phyloP scores from a whole-genome alignment of 768 basidiomycete species.

The Candolleomyces aberdarensis region DNA sequence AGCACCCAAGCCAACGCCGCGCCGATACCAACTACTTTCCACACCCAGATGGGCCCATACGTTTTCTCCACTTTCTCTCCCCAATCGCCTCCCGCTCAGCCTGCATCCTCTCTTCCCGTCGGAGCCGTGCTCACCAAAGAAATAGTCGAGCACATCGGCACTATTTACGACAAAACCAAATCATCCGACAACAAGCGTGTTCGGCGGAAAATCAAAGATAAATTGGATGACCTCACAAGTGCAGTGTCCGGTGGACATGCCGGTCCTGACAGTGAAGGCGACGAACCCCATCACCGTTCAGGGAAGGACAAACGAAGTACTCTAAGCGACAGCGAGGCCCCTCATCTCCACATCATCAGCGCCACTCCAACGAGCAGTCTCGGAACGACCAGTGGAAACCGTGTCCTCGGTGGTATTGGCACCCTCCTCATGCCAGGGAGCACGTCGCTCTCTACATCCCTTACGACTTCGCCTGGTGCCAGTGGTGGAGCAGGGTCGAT shows the following conservation, averaged over 20 bases:
- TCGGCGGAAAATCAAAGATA: conserved; percentile 58
- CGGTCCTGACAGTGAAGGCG: conserved; percentile 24
- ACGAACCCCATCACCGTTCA: conserved; percentile 11
- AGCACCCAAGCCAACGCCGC: conserved; percentile 15
- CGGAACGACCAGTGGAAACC: neutral
- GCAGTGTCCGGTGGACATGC: conserved; percentile 6
- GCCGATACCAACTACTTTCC: conserved; percentile 13
- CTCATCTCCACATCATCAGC: neutral
- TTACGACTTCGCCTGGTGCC: conserved; percentile 9
- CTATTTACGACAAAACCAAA: conserved; percentile 40
- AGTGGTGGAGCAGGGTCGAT: conserved; percentile 37
- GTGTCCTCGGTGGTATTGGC: conserved; percentile 27
- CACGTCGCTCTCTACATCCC: neutral
- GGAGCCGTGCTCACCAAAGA: conserved; percentile 28
- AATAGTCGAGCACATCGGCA: conserved; percentile 43
- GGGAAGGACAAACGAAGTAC: conserved; percentile 7
- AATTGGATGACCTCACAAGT: conserved; percentile 48
- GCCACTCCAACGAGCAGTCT: neutral
- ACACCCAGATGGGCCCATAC: neutral
- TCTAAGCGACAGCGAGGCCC: conserved; percentile 21
- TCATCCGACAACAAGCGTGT: conserved; percentile 39
- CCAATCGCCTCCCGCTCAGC: conserved; percentile 11
- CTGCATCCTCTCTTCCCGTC: conserved; percentile 15
- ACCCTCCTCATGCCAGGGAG: neutral
- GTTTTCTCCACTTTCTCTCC: neutral